Percentiles rank a stretch among this genome's conserved stretches.
phyloP scores from a whole-genome alignment of 2,329 filamentous ascomycete species.

The Paramyrothecium sp. region DNA sequence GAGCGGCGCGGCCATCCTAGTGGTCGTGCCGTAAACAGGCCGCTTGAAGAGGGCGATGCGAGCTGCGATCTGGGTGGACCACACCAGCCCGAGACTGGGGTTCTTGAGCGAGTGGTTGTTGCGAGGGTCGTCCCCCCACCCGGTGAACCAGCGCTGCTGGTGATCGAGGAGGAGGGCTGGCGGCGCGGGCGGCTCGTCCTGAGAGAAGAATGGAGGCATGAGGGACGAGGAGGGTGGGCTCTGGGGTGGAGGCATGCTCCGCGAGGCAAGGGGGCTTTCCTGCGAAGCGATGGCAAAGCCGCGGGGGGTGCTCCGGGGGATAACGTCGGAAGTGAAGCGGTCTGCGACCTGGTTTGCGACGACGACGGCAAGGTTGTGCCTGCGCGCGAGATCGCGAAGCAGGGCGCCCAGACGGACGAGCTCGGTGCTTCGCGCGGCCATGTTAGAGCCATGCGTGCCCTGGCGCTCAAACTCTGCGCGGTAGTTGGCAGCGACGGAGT shows the following conservation, averaged over 20 bases:
- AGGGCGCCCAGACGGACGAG: slow-evolving; percentile 74
- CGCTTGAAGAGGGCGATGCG: slow-evolving; percentile 79
- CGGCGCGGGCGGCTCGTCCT: slow-evolving; percentile 31
- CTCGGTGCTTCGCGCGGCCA: slow-evolving; percentile 75
- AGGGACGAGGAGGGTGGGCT: slow-evolving; percentile 38
- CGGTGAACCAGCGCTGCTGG: slow-evolving; percentile 92
- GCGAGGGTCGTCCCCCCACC: slow-evolving; percentile 76
- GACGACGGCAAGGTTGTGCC: slow-evolving; percentile 77
- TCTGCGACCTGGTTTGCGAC: slow-evolving; percentile 96
- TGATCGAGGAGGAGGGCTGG: slow-evolving; percentile 74
- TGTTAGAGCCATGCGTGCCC: slow-evolving; percentile 47
- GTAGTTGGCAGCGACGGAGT: slow-evolving; percentile 94
- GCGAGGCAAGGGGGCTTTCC: slow-evolving; percentile 50
- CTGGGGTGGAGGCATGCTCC: slow-evolving; percentile 33
- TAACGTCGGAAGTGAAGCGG: slow-evolving; percentile 56
- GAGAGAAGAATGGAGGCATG: slow-evolving; percentile 26
- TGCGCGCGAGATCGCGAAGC: slow-evolving; percentile 72
- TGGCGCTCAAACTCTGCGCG: slow-evolving; percentile 80
- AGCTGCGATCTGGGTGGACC: slow-evolving; percentile 84
- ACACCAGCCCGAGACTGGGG: slow-evolving; percentile 82
- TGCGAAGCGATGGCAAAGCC: slow-evolving; percentile 23
- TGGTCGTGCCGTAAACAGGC: slow-evolving; percentile 48
- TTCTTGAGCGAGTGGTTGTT: slow-evolving; percentile 64
- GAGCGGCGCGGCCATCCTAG: slow-evolving; percentile 30
- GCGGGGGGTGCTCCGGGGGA: slow-evolving; percentile 14